A percentile compares a stretch with the other conserved stretches of the same genome.
Conservation (phyloP, 306 rosid genomes). For the Rosa lucieae region DNA sequence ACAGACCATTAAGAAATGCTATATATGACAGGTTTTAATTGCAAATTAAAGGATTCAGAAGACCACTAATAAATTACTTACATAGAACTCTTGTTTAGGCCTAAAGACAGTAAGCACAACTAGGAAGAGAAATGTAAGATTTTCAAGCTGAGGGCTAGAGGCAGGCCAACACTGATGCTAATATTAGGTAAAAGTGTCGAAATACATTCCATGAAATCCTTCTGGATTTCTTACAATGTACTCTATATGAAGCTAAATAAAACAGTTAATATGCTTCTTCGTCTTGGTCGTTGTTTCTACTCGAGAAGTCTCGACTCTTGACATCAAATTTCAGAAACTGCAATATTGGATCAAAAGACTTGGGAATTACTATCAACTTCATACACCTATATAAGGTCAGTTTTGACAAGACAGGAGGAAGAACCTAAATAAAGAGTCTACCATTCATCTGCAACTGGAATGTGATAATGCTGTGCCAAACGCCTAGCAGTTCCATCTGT, state of each 20-base stretch:
- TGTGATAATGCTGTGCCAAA: constrained; percentile 47
- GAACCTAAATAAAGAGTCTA: not conserved
- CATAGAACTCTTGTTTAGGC: not conserved
- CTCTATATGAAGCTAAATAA: not conserved
- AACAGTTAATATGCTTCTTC: not conserved
- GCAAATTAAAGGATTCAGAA: not conserved
- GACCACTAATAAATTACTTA: too few species aligned
- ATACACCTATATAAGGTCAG: not conserved
- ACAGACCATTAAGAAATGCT: not conserved
- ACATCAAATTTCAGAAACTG: not conserved
- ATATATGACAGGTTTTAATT: not conserved
- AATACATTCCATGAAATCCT: not conserved
- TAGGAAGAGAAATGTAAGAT: not conserved
- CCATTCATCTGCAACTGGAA: constrained; percentile 37
- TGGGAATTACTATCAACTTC: not conserved
- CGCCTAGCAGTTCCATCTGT: constrained; percentile 57
- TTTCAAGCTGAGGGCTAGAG: not conserved
- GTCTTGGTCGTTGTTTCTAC: not conserved
- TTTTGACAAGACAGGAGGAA: not conserved
- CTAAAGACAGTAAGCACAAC: not conserved
- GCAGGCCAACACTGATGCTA: not conserved
- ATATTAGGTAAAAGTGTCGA: not conserved
- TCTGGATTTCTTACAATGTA: not conserved
- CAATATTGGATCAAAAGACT: not conserved
- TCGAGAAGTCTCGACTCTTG: not conserved